phyloP scores from a whole-genome alignment of 495 filamentous ascomycete species.

The Daldinia vernicosa region DNA sequence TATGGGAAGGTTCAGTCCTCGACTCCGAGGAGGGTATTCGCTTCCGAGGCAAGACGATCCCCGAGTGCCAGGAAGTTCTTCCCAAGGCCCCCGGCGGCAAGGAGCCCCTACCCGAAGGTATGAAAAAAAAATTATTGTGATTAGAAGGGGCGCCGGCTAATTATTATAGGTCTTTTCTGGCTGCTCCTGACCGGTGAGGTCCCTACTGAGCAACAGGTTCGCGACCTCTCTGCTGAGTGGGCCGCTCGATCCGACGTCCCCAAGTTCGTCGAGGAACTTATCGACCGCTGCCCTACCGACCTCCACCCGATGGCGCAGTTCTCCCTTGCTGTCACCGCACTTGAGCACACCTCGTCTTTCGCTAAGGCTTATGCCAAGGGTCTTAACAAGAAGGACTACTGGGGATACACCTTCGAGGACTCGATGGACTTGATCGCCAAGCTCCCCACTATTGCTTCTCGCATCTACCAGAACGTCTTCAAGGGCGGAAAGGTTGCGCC shows the following conservation, averaged over 20 bases:
- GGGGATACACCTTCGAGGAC: constrained; percentile 98
- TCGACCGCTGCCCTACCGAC: constrained; percentile 97
- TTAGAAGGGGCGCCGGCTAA: constrained; percentile 24
- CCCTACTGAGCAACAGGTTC: constrained; percentile 95
- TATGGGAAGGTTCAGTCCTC: constrained; percentile 99
- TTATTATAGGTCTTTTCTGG: constrained; percentile 92
- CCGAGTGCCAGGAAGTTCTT: constrained; percentile 96
- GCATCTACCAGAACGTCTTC: constrained; percentile 99
- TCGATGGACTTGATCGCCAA: constrained; percentile 99
- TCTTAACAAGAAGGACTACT: constrained; percentile 99
- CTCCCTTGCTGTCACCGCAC: constrained; percentile 94
- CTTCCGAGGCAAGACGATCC: constrained; percentile 97
- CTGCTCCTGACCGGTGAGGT: constrained; percentile 97
- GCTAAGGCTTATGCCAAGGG: constrained; percentile 98
- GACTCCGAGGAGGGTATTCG: constrained; percentile 99
- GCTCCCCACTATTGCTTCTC: constrained; percentile 95
- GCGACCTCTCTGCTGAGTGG: constrained; percentile 97
- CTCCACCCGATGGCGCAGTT: constrained; percentile 99
- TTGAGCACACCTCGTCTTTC: constrained; percentile 97
- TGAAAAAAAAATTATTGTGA: constrained; percentile 16
- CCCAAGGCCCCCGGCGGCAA: constrained; percentile 95
- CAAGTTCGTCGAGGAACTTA: constrained; percentile 97
- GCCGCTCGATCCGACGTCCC: constrained; percentile 95
- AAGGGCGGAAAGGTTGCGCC: constrained; percentile 98
- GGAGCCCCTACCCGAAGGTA: constrained; percentile 95